phyloP scores from a whole-genome alignment of 2,329 filamentous ascomycete genomes.

The Cordyceps militaris region DNA sequence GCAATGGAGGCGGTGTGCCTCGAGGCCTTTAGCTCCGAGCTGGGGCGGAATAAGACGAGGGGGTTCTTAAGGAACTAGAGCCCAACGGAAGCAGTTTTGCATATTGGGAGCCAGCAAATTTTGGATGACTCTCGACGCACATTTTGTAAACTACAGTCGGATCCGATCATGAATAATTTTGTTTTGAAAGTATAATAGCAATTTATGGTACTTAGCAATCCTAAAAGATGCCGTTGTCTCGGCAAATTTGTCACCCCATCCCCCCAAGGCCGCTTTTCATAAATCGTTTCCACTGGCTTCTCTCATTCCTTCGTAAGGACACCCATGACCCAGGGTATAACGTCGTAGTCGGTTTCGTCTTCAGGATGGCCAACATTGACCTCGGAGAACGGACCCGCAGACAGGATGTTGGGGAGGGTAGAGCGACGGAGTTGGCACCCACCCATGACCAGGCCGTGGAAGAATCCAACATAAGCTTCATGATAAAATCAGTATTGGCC shows the following conservation, averaged over 20 bases:
- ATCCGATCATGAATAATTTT: neutral
- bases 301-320: constrained; percentile 41
- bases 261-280: neutral
- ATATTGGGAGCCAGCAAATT: neutral
- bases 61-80: constrained; percentile 47
- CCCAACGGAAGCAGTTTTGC: neutral
- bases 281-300: neutral
- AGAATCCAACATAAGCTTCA: constrained; percentile 41
- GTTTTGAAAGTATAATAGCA: neutral
- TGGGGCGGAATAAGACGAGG: constrained; percentile 56
- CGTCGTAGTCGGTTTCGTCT: constrained; percentile 34
- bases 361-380: constrained; percentile 39
- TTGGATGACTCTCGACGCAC: neutral
- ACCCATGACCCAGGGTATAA: constrained; percentile 44
- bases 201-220: neutral
- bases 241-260: neutral
- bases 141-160: neutral
- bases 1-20: constrained; percentile 70
- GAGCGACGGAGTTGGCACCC: constrained; percentile 45
- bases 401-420: constrained; percentile 39
- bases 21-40: constrained; percentile 62
- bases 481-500: neutral
- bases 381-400: constrained; percentile 43
- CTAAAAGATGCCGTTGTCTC: neutral
- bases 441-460: constrained; percentile 46